These are phyloP conservation scores for Hortaea werneckii DNA, from an alignment of 2,329 filamentous ascomycete species.

Conservation along the genomic window DNA sequence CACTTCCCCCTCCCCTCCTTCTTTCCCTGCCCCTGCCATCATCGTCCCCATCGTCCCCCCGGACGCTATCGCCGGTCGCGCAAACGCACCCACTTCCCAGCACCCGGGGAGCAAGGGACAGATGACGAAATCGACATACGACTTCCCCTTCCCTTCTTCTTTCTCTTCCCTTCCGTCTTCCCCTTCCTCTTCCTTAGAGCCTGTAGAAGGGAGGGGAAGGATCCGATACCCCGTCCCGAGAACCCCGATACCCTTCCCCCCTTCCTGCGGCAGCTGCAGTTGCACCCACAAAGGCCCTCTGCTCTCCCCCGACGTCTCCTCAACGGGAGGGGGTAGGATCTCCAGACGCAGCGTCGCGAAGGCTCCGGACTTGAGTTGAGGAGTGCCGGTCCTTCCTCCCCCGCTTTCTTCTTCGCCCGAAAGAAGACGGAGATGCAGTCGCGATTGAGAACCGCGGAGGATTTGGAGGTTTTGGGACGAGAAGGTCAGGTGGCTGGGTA, in stretches of 20 bases:
- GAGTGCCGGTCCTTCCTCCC: too few species aligned
- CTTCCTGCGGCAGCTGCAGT: background rate
- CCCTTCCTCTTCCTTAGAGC: too few species aligned
- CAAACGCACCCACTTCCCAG: background rate
- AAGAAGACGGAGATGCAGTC: background rate
- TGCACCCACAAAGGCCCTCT: background rate
- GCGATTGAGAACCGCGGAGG: constrained; percentile 1
- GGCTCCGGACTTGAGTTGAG: background rate
- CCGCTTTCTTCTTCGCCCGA: too few species aligned
- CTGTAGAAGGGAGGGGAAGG: background rate
- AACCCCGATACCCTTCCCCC: background rate
- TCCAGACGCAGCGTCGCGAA: background rate
- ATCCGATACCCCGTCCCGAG: background rate
- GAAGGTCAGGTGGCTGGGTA: background rate
- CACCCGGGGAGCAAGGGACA: constrained; percentile 1
- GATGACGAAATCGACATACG: constrained; percentile 1
- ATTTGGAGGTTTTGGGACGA: background rate
- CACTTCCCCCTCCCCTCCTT: too few species aligned
- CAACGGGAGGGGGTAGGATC: background rate
- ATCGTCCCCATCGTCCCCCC: too few species aligned
- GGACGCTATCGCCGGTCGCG: background rate
- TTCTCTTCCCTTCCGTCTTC: too few species aligned
- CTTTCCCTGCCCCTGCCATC: too few species aligned
- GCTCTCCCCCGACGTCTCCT: too few species aligned
- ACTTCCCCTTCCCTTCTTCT: background rate